Base-by-base conservation (phyloP, 495 filamentous ascomycete genomes). In the Ramalina intermedia region DNA sequence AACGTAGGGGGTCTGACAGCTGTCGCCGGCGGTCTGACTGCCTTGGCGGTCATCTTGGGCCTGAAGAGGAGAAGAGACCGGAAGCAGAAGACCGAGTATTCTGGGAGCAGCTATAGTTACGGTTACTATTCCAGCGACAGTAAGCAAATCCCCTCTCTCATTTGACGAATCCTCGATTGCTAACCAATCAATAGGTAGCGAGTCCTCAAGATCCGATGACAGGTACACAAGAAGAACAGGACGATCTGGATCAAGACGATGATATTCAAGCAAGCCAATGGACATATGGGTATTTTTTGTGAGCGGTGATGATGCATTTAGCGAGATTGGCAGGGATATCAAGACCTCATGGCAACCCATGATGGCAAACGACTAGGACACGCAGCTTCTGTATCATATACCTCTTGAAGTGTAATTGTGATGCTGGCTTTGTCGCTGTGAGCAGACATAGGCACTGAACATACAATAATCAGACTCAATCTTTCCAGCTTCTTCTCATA, bases 1-100 rank as follows among this genome's bases (percentile, higher is more conserved):
- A 73, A 71, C 27, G 67, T 78, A 57, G 66, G 82, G 14, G 75
- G 72, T 37, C 58, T 76, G 41, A 79, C 74, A 13, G 72, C 64
- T 14, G 60, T 78, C 26, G 74, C 66, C 5, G 82, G 80, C 11
- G 69, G 80, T 2, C 65, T 87, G 36, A 76, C 76, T 42, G 80
- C 75, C 20, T 60, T 87, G 53, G 81, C 81, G 46, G 64, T 88
- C 23, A 69, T 85, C 37, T 69, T 95, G 43, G 88, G 86, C n/a
- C 55, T 94, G 62, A 84, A 76, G 69, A 75, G 81, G 55, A 69
- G 63, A 56, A 65, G 62, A 49, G 74, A 83, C 45, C 67, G 74
- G 43, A 74, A 66, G 20, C 67, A 72, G 23, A 66, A 67, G 51
- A 69, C 65, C 54, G 70, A 67, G 50, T 63, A 65, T 40, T 68